Conservation (phyloP, 495 filamentous ascomycete genomes). For the Xylaria grammica region DNA sequence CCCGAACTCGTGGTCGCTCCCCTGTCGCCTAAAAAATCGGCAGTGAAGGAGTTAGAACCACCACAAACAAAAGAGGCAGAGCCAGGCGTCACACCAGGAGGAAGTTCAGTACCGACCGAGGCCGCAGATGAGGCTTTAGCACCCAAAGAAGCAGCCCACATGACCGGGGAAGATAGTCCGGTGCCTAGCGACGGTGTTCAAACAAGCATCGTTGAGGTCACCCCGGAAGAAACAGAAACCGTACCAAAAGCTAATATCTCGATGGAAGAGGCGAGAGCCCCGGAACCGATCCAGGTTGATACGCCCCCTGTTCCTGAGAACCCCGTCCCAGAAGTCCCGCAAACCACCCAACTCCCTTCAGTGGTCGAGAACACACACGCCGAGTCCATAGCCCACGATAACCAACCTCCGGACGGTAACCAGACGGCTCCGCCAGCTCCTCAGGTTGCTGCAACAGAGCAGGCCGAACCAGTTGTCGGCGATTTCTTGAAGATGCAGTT, state of each 20-base stretch:
- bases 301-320: background rate
- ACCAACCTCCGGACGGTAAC: background rate
- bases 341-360: background rate
- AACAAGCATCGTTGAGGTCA: constrained; percentile 5
- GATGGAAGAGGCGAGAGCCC: background rate
- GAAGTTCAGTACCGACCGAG: background rate
- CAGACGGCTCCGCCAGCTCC: constrained; percentile 6
- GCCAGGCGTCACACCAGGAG: background rate
- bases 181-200: background rate
- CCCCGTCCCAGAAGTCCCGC: background rate
- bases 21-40: constrained; percentile 54
- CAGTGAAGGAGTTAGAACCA: constrained; percentile 3
- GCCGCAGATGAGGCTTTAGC: background rate
- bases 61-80: background rate
- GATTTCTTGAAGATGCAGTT: constrained; percentile 97
- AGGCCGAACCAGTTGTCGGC: constrained; percentile 81
- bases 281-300: background rate
- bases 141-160: background rate
- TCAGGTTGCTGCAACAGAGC: constrained; percentile 5
- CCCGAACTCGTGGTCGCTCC: constrained; percentile 54
- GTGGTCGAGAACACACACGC: constrained; percentile 3
- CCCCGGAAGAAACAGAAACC: constrained; percentile 1
- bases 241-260: background rate
- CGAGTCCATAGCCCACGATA: background rate
- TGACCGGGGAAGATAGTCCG: background rate